Evolutionary conservation across 2,329 filamentous ascomycete species (phyloP).

Genomic region (Nemania diffusa): DNA sequence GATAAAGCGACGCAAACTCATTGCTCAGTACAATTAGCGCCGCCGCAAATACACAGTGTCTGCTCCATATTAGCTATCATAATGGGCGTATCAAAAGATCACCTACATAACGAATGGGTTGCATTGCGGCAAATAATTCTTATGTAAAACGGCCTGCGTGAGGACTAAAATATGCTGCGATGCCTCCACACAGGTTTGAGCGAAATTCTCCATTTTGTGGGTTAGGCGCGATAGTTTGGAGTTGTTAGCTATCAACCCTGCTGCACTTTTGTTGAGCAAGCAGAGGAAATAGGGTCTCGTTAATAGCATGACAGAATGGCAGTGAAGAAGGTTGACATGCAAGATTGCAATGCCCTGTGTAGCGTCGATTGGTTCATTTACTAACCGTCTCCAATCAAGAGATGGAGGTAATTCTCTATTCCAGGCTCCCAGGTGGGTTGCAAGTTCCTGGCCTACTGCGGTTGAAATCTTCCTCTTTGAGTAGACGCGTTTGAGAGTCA

Average conservation of each 20-base stretch:
- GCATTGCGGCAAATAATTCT: constrained; percentile 59
- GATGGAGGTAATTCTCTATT: constrained; percentile 58
- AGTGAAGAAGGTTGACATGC: constrained; percentile 70
- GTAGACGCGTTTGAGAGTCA: constrained; percentile 69
- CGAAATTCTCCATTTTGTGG: constrained; percentile 57
- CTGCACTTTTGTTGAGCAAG: constrained; percentile 58
- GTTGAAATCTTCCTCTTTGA: constrained; percentile 68
- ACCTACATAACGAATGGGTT: constrained; percentile 68
- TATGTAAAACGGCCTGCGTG: constrained; percentile 57
- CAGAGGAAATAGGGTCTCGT: constrained; percentile 73
- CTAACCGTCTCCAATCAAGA: constrained; percentile 63
- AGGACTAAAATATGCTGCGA: constrained; percentile 62
- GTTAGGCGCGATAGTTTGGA: constrained; percentile 46
- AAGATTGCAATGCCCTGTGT: constrained; percentile 67
- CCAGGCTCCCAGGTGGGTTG: constrained; percentile 63
- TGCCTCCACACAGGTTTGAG: constrained; percentile 62
- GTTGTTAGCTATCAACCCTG: constrained; percentile 47
- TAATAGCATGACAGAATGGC: constrained; percentile 70
- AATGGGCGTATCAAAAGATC: background rate
- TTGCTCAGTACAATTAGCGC: constrained; percentile 66
- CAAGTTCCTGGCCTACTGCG: constrained; percentile 66
- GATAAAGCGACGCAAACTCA: constrained; percentile 63
- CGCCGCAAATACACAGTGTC: constrained; percentile 67
- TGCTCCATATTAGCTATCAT: constrained; percentile 45
- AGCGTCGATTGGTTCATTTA: constrained; percentile 53